Conservation (phyloP, 2,329 filamentous ascomycete genomes). For the Cladorrhinum sp. region DNA sequence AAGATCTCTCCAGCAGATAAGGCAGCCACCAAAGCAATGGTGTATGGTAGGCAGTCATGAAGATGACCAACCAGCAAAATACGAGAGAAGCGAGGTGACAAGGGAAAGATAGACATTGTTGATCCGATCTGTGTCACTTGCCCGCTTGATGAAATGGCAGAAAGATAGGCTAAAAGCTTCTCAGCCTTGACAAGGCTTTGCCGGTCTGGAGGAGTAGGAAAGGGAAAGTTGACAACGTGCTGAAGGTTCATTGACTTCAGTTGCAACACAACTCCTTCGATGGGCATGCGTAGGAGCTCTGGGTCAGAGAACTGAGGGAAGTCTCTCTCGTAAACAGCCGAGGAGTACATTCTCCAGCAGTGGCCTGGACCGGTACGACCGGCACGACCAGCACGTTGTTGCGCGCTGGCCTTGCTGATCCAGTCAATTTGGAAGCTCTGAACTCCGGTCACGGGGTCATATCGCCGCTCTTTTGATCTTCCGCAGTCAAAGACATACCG, state of each 20-base stretch:
- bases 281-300: constrained; percentile 85
- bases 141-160: constrained; percentile 69
- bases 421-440: constrained; percentile 94
- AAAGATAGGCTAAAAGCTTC: constrained; percentile 79
- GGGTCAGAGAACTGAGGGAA: constrained; percentile 84
- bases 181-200: constrained; percentile 78
- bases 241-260: constrained; percentile 93
- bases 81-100: constrained; percentile 85
- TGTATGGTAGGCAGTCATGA: constrained; percentile 78
- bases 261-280: constrained; percentile 89
- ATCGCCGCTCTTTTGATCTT: constrained; percentile 86
- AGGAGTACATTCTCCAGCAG: constrained; percentile 92
- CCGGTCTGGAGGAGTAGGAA: constrained; percentile 83
- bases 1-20: constrained; percentile 88
- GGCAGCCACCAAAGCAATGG: constrained; percentile 82
- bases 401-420: constrained; percentile 96
- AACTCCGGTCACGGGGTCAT: constrained; percentile 82
- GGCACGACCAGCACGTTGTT: constrained; percentile 87
- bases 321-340: constrained; percentile 86
- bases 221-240: constrained; percentile 89
- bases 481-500: constrained; percentile 96
- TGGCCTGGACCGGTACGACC: constrained; percentile 94
- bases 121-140: constrained; percentile 76
- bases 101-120: constrained; percentile 82
- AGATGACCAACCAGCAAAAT: constrained; percentile 87